Base-by-base conservation (phyloP, 805 yeast species). In the Kodamaea restingae region DNA sequence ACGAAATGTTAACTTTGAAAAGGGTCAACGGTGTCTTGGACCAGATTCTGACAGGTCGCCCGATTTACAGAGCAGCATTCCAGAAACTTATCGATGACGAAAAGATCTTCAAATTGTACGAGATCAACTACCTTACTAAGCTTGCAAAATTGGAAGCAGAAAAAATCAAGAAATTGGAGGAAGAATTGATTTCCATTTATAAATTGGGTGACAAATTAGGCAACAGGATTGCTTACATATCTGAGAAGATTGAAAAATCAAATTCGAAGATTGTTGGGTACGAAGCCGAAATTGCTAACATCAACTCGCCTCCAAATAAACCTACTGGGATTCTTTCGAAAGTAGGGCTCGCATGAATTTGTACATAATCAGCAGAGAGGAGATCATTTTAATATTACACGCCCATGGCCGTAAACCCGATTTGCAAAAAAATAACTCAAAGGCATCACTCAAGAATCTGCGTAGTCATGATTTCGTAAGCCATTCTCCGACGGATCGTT, bases 31-130 rank as follows among this genome's bases (percentile, higher is more conserved):
- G 97, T 12, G 74, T 87, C 18, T 61, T 86, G 15, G 65, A 70
- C 32, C 73, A 74, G 5, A 75, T 93, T 14, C 60, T 64, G 15
- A 87, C 95, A 1, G 95, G 96, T 0, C 81, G 88, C 51, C 98
- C 98, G 2, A 64, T 93, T 15, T 88, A 70, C 58, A 72, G 74
- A 41, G 85, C 90, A 0, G 96, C 98, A 0, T 93, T 91, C 63
- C 52, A 68, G 41, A 74, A 75, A 43, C 67, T 93, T 54, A 72
- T 80, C 2, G 48, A 67, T 2, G 90, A 88, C 54, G 51, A 65
- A 11, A 68, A 71, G 12, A 61, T 84, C 5, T 74, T 69, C 40
- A 76, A 76, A 17, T 68, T 78, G 9, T 71, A 86, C 56, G 95
- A 88, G 56, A 69, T 81, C 2, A 71, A 76, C 17, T 79, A 81